Evolutionary conservation across 768 basidiomycete species (phyloP), one percentile per base, ranked within the genome.

Genomic region (Coprinopsis marcescibilis): DNA sequence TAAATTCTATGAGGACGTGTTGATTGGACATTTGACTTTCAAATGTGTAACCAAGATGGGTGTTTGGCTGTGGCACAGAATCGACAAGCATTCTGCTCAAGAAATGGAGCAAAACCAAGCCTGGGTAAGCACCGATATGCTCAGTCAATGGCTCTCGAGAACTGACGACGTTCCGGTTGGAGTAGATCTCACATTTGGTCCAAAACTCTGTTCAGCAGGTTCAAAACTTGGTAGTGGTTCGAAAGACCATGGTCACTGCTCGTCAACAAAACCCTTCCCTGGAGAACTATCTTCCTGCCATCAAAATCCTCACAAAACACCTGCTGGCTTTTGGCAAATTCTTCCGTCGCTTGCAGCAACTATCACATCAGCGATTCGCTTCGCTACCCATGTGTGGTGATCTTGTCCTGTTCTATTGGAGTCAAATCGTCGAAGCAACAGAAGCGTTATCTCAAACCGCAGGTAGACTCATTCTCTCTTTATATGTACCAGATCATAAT

Each of bases 331-430:
- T 89, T 55, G 90, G 89, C 12, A 91, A 90, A 62, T 81, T 85
- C 56, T 91, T 89, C 68, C 73, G 86, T 37, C 73, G 83, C 25
- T 57, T 90, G 53, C 84, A 89, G 52, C 80, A 85, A 55, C 70
- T 83, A 15, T 70, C 75, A 8, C 55, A 67, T 15, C 48, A 68
- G 32, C 77, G 77, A 15, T 91, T 92, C 57, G 74, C 83, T 4
- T 61, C 65, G 32, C 64, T 90, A 19, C 81, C 85, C 2, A 62
- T 67, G 35, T 87, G 81, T 55, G 75, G 72, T 24, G 79, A 83
- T 45, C 60, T 89, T 20, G 76, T 92, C 41, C 67, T 88, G 23
- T 90, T 80, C 55, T 90, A 89, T 58, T 92, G 89, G 89, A 76
- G 73, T 24, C 80, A 86, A 57, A 80, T 92, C 17, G 78, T 82